Evolutionary conservation across 2,329 filamentous ascomycete genomes (phyloP).

Genomic region (Diaporthe caulivora): DNA sequence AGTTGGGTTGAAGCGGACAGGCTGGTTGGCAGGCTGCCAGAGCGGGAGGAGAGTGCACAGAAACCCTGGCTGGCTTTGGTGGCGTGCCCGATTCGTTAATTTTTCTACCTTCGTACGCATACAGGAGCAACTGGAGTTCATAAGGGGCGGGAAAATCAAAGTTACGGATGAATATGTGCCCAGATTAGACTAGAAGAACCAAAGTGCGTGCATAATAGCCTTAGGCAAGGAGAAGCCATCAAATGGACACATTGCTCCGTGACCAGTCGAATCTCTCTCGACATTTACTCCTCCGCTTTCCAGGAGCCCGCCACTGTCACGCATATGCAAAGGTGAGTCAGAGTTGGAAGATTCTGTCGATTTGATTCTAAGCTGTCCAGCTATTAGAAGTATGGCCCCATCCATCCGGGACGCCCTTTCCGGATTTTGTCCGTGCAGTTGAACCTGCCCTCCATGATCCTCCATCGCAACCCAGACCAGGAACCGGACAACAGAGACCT

Average conservation of each 20-base stretch:
- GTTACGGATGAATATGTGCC: neutral
- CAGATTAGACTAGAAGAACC: neutral
- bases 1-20: neutral
- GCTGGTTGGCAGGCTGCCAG: neutral
- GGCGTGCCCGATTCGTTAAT: neutral
- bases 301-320: neutral
- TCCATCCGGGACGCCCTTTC: conserved; percentile 19
- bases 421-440: conserved; percentile 25
- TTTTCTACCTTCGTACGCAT: neutral
- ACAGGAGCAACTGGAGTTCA: neutral
- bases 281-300: neutral
- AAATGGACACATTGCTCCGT: neutral
- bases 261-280: neutral
- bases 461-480: neutral
- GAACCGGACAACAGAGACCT: neutral
- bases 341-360: neutral
- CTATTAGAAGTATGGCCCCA: conserved; percentile 13
- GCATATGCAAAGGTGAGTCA: neutral
- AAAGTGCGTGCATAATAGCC: conserved; percentile 18
- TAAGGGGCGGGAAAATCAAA: neutral
- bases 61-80: neutral
- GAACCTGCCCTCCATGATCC: conserved; percentile 18
- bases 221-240: neutral
- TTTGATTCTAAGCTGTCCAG: conserved; percentile 29
- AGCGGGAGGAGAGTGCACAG: neutral